Evolutionary conservation across 345 rosid species (phyloP).

Genomic region (Eucalyptus victrix): DNA sequence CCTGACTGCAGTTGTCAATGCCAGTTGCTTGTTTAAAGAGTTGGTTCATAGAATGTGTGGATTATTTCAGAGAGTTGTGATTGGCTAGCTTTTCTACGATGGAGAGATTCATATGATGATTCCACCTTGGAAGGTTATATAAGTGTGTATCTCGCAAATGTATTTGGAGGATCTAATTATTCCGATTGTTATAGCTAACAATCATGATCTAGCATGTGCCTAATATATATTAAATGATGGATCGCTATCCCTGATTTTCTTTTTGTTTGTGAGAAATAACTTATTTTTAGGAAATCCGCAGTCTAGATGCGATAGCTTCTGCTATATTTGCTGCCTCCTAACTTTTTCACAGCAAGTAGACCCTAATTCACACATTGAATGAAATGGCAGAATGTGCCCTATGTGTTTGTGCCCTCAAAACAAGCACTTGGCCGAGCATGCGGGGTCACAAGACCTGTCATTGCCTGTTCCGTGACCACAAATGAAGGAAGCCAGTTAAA

Average conservation of each 20-base stretch:
- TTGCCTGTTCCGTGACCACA: constrained; percentile 77
- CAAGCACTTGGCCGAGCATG: constrained; percentile 97
- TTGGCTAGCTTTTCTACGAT: not conserved
- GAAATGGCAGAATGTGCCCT: constrained; percentile 81
- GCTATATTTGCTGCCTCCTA: not conserved
- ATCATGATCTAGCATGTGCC: not conserved
- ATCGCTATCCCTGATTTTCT: not conserved
- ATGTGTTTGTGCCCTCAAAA: constrained; percentile 95
- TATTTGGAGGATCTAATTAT: not conserved
- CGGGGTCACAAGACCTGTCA: constrained; percentile 93
- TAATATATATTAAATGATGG: not conserved
- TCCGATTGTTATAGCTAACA: not conserved
- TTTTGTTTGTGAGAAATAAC: not conserved
- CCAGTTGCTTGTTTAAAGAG: not conserved
- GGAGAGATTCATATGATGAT: not conserved
- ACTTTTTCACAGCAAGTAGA: not conserved
- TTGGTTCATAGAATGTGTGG: not conserved
- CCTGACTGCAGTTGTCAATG: not conserved
- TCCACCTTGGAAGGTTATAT: not conserved
- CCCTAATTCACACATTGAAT: not conserved
- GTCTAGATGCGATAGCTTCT: not conserved
- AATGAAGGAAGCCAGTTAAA: constrained; percentile 87
- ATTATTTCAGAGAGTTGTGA: not conserved
- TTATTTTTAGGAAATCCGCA: rapidly evolving
- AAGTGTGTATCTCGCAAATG: not conserved